Base-by-base conservation (phyloP, 1,139 yeast genomes). In the Yamadazyma sp. region DNA sequence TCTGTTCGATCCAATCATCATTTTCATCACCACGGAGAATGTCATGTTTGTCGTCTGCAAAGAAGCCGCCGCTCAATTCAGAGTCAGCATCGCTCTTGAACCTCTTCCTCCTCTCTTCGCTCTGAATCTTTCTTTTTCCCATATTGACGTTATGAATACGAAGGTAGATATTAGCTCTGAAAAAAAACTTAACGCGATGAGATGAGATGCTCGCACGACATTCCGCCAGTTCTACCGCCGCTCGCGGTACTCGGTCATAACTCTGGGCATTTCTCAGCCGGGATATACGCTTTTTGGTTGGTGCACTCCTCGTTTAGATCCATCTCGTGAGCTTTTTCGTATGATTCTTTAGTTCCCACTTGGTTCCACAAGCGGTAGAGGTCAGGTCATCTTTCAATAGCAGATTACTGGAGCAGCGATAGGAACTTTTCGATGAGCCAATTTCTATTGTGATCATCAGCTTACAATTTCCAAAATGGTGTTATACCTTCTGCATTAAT, bases 1-100 rank as follows among this genome's bases (percentile, higher is more conserved):
- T 85, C 55, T 80, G 86, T 52, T 82, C 89, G 47, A 74, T 78
- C 73, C 73, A 67, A 44, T 64, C 64, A 17, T 47, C 41, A 4
- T 41, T 40, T 14, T 35, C 42, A 12, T 42, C 43, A 12, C 45
- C 50, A 16, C 29, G 41, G 29, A 55, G 59, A 4, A 56, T 48
- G 29, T 52, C 53, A 9, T 7, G n/a, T 7, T 27, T 27, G 20
- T 13, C 29, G 13, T 13, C 29, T 15, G 20, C 29, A 45, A 77
- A 75, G 8, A 74, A 50, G 0, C 85, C 83, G 15, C 66, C 48
- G 4, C 65, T 59, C 27, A 83, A 66, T 34, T 53, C 56, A 2
- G 61, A 55, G 40, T 83, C 88, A 38, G 61, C 62, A 15, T 58
- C 65, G 45, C 73, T 77, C 31, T 71, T 75, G 40, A 71, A 67